These are phyloP conservation scores for Aegle marmelos DNA, from an alignment of 345 rosid genomes.

Conservation along the genomic window DNA sequence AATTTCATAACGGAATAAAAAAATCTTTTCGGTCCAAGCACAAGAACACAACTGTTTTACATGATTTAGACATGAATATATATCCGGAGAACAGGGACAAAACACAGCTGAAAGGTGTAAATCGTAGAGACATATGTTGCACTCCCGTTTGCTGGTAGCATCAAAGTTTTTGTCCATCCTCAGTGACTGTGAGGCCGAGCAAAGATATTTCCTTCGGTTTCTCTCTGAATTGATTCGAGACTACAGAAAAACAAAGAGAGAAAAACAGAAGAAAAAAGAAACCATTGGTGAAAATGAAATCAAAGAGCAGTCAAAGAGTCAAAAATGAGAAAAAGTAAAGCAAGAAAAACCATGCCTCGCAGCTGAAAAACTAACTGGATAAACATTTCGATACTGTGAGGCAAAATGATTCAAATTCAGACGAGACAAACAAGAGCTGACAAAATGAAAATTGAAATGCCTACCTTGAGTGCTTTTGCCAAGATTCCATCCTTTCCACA, in stretches of 20 bases:
- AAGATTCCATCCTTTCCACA: constrained; percentile 58
- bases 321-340: neutral
- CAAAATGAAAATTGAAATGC: neutral
- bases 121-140: constrained; percentile 52
- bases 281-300: neutral
- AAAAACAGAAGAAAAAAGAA: neutral
- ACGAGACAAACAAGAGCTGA: neutral
- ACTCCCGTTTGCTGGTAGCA: constrained; percentile 48
- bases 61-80: constrained; percentile 57
- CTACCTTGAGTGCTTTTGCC: constrained; percentile 56
- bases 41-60: constrained; percentile 66
- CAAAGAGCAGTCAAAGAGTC: constrained; percentile 3
- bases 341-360: neutral
- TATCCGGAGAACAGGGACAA: constrained; percentile 53
- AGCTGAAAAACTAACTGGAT: neutral
- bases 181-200: constrained; percentile 30
- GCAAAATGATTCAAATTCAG: neutral
- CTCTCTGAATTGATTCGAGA: constrained; percentile 50
- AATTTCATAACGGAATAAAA: constrained; percentile 45
- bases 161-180: constrained; percentile 47
- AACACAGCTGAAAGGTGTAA: constrained; percentile 63
- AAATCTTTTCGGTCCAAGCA: constrained; percentile 46
- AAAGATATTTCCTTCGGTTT: constrained; percentile 46
- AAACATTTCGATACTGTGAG: neutral
- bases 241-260: constrained; percentile 27